Conservation (phyloP, 2,329 filamentous ascomycete genomes). For the Metarhizium brunneum region DNA sequence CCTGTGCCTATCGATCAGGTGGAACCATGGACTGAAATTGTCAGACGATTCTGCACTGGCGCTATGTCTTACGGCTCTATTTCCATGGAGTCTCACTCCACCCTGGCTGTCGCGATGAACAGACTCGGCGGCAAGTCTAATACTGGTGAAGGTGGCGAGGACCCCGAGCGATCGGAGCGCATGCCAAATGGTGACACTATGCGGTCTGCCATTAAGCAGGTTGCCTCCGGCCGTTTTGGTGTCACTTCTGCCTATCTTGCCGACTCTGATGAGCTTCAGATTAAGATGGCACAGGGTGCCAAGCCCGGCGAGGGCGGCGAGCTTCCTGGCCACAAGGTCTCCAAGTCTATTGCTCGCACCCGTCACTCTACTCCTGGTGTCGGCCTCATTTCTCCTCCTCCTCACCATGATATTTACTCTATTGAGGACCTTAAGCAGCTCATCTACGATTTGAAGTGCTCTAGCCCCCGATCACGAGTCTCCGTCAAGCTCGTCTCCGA, state of each 20-base stretch:
- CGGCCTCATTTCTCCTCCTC: slow-evolving; percentile 89
- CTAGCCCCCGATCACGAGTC: slow-evolving; percentile 81
- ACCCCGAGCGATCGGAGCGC: slow-evolving; percentile 78
- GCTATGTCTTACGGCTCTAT: slow-evolving; percentile 99
- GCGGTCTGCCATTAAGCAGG: slow-evolving; percentile 95
- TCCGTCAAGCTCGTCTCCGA: slow-evolving; percentile 98
- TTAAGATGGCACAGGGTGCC: slow-evolving; percentile 98
- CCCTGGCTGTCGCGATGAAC: slow-evolving; percentile 93
- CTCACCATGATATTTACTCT: slow-evolving; percentile 97
- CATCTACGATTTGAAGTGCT: slow-evolving; percentile 96
- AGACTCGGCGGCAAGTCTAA: slow-evolving; percentile 93
- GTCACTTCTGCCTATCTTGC: slow-evolving; percentile 92
- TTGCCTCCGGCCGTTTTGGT: slow-evolving; percentile 91
- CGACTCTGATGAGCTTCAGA: slow-evolving; percentile 92
- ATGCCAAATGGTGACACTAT: slow-evolving; percentile 92
- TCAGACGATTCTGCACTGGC: slow-evolving; percentile 90
- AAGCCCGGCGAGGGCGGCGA: slow-evolving; percentile 98
- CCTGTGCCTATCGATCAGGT: slow-evolving; percentile 93
- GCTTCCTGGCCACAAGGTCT: slow-evolving; percentile 93
- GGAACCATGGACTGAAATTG: slow-evolving; percentile 96
- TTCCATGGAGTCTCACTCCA: slow-evolving; percentile 97
- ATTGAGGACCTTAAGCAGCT: slow-evolving; percentile 97
- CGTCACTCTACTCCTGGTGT: slow-evolving; percentile 95
- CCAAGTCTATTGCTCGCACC: slow-evolving; percentile 85
- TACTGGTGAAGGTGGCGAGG: slow-evolving; percentile 94